Base-by-base conservation (phyloP, 345 rosid genomes). In the Chamaenerion angustifolium region DNA sequence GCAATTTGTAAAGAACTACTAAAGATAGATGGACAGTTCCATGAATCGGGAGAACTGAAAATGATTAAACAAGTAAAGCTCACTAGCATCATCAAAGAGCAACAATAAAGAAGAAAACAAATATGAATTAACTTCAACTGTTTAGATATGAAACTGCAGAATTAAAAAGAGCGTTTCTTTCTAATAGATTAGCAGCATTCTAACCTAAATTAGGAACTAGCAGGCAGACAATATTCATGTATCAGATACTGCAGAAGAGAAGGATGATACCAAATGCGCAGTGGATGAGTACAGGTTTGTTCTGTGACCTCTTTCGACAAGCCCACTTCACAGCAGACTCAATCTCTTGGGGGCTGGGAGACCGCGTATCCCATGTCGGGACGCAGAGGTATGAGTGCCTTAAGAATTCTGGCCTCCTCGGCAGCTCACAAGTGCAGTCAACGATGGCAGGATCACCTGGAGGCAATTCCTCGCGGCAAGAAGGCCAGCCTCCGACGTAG, bases 271-370 rank as follows among this genome's bases (percentile, higher is more conserved):
- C 93, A 68, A 77, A 77, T 1, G 82, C 93, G 48, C 93, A 80
- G 49, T 80, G 93, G 61, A 80, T 42, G 55, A 73, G 77, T 42
- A 77, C 68, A 1, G 79, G 82, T 65, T 44, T 62, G 52, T 73
- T 76, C 69, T 61, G 80, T 49, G 80, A 79, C 61, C 87, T 75
- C 61, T 73, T 83, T 52, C 81, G 16, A 40, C 69, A 64, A 50
- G 80, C 87, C 93, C 87, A 83, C 65, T 83, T 77, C 47, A 83
- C 87, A 18, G 87, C 93, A 0, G 81, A 68, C 55, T 83, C 93
- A 17, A 83, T 83, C 61, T 80, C 75, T 40, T 60, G 77, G 0
- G 87, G 82, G 49, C 55, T 68, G 54, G 93, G 93, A 1, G 93
- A 51, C 64, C 87, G 70, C 1, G 87, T 83, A 48, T 83, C 87